Conservation (phyloP, 1,139 yeast species). For the Geotrichum europaeum region DNA sequence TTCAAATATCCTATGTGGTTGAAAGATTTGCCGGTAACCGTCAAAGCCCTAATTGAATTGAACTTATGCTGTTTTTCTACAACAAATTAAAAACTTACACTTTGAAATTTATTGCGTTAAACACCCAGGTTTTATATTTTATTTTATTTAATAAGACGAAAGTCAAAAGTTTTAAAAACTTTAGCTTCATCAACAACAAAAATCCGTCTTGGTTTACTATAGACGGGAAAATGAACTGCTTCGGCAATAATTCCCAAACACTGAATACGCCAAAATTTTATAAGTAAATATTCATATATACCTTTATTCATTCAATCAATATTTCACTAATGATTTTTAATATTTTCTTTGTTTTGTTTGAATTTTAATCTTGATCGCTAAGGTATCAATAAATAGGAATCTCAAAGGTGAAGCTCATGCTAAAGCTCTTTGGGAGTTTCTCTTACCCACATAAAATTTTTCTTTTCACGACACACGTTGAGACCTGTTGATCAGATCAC, state of each 20-base stretch:
- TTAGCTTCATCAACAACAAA: too few relatives aligned
- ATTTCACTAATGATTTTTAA: neutral
- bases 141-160: too few relatives aligned
- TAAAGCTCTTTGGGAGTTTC: neutral
- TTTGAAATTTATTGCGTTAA: too few relatives aligned
- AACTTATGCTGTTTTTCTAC: neutral
- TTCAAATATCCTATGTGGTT: neutral
- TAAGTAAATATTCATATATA: too few relatives aligned
- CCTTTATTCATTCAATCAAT: neutral
- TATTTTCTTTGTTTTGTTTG: neutral
- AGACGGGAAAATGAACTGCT: too few relatives aligned
- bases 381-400: neutral
- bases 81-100: too few relatives aligned
- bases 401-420: neutral
- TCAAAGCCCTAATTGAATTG: neutral
- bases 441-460: neutral
- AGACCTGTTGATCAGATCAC: neutral
- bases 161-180: too few relatives aligned
- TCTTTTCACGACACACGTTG: neutral
- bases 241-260: too few relatives aligned
- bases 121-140: too few relatives aligned
- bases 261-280: neutral
- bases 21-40: neutral
- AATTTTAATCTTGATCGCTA: neutral
- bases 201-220: too few relatives aligned